phyloP scores from a whole-genome alignment of 2,329 filamentous ascomycete genomes.

The Magnaporthiopsis rhizophila region DNA sequence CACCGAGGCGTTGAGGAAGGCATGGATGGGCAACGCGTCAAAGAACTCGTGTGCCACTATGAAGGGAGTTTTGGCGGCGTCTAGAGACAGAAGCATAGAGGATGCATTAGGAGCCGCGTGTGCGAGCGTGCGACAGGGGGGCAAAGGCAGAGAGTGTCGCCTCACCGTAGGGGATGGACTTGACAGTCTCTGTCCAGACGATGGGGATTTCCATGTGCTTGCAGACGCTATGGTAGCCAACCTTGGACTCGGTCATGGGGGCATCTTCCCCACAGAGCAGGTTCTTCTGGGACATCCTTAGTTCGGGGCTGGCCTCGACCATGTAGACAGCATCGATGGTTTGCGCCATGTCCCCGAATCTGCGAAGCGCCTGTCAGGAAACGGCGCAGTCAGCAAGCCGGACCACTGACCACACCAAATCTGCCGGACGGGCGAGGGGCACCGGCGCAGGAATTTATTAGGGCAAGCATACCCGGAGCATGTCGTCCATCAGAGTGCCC shows the following conservation, averaged over 20 bases:
- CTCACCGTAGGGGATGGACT: constrained; percentile 64
- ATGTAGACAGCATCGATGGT: constrained; percentile 85
- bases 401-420: not conserved
- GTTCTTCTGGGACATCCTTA: constrained; percentile 70
- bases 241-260: constrained; percentile 59
- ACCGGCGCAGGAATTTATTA: not conserved
- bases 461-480: constrained; percentile 62
- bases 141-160: too few species aligned
- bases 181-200: constrained; percentile 84
- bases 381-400: not conserved
- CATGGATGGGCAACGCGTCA: constrained; percentile 91
- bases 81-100: constrained; percentile 25
- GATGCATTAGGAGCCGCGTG: not conserved
- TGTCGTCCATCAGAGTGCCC: constrained; percentile 95
- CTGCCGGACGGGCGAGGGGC: too few species aligned
- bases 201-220: constrained; percentile 70
- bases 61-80: constrained; percentile 68
- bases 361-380: constrained; percentile 61
- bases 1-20: constrained; percentile 68
- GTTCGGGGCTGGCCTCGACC: constrained; percentile 80
- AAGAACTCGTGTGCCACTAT: constrained; percentile 98
- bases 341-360: constrained; percentile 69
- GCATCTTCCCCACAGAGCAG: constrained; percentile 70
- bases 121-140: not conserved
- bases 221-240: constrained; percentile 65